Percentiles rank a stretch among this genome's conserved stretches.
Conservation (phyloP, 192 early-diverging fungal genomes). For the Coemansia sp. region DNA sequence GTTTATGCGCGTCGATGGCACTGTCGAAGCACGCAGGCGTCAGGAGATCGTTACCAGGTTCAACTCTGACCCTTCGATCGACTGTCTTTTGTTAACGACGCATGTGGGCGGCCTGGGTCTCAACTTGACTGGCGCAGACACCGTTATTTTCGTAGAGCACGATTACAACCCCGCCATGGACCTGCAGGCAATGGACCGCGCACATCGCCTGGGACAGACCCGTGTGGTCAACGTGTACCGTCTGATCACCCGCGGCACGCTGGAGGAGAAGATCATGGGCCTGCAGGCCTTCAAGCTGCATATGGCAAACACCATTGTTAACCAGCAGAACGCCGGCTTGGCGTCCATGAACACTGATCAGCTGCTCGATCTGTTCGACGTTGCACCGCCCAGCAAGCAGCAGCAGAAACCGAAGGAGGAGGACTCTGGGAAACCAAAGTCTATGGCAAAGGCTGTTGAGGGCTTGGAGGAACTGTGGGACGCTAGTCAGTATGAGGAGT, state of each 20-base stretch:
- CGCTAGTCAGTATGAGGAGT: slow-evolving; percentile 83
- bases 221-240: slow-evolving; percentile 97
- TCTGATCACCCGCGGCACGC: slow-evolving; percentile 91
- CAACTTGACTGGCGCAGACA: slow-evolving; percentile 98
- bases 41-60: slow-evolving; percentile 92
- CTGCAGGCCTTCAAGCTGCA: slow-evolving; percentile 98
- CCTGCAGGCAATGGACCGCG: slow-evolving; percentile 98
- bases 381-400: slow-evolving; percentile 52
- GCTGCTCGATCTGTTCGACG: slow-evolving; percentile 88
- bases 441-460: slow-evolving; percentile 52
- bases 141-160: slow-evolving; percentile 98
- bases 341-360: slow-evolving; percentile 95
- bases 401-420: slow-evolving; percentile 7
- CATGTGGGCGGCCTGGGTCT: slow-evolving; percentile 96
- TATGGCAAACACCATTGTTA: slow-evolving; percentile 93
- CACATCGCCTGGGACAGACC: slow-evolving; percentile 97
- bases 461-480: slow-evolving; percentile 88
- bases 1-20: slow-evolving; percentile 93
- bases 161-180: slow-evolving; percentile 99
- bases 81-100: slow-evolving; percentile 91
- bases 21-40: slow-evolving; percentile 74
- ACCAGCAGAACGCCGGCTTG: slow-evolving; percentile 92
- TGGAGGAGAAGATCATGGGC: slow-evolving; percentile 99
- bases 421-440: slow-evolving; percentile 19
- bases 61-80: slow-evolving; percentile 94